Conservation (phyloP, 2,329 filamentous ascomycete species). For the Lasiodiplodia gonubiensis region DNA sequence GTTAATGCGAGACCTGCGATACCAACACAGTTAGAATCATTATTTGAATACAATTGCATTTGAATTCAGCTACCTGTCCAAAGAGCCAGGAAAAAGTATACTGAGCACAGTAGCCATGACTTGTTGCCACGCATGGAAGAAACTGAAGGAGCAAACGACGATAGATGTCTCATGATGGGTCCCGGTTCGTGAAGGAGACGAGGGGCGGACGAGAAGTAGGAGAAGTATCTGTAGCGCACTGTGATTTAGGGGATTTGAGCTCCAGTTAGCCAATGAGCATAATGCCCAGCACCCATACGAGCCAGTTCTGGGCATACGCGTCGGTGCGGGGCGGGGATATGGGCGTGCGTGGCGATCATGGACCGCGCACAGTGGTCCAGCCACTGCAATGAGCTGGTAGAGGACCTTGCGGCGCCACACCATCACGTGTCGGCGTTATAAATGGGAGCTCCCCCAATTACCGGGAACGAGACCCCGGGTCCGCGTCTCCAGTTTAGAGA, state of each 20-base stretch:
- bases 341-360: slow-evolving; percentile 10
- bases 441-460: slow-evolving; percentile 8
- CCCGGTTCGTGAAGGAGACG: background rate
- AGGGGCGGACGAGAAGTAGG: background rate
- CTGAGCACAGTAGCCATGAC: background rate
- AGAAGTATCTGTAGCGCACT: background rate
- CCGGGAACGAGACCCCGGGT: slow-evolving; percentile 5
- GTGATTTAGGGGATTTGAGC: background rate
- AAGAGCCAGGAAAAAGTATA: background rate
- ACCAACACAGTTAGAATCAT: background rate
- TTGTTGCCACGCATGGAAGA: background rate
- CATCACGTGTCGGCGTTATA: slow-evolving; percentile 2
- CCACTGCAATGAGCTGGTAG: background rate
- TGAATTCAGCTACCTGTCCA: background rate
- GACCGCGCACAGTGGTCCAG: slow-evolving; percentile 3
- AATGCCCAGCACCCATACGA: slow-evolving; percentile 5
- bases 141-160: background rate
- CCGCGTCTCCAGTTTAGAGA: background rate
- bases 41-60: background rate
- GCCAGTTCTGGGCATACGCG: background rate
- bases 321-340: slow-evolving; percentile 4
- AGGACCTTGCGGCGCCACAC: background rate
- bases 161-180: background rate
- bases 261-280: slow-evolving; percentile 7
- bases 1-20: background rate